These are phyloP conservation scores for Phyllosticta citriasiana DNA, from an alignment of 2,329 filamentous ascomycete species.

Conservation along the genomic window DNA sequence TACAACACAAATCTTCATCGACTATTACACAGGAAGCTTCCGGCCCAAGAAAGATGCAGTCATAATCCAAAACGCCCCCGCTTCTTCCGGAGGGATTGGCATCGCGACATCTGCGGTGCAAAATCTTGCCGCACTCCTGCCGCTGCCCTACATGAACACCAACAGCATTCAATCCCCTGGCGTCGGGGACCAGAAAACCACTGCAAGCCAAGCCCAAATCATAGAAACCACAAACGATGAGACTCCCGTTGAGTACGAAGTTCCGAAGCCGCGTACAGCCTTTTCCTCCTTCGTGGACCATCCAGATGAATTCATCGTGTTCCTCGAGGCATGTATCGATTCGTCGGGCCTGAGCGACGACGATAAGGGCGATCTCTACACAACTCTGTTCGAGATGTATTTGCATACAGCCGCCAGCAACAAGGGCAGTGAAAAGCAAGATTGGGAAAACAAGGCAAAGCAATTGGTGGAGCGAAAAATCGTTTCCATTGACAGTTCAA, in stretches of 20 bases:
- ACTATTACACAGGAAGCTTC: conserved; percentile 87
- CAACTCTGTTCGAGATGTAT: conserved; percentile 97
- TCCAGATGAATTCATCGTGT: conserved; percentile 80
- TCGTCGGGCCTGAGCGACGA: conserved; percentile 60
- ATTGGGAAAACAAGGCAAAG: conserved; percentile 89
- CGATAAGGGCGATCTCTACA: conserved; percentile 80
- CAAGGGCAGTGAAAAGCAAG: conserved; percentile 58
- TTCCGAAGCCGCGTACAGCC: conserved; percentile 75
- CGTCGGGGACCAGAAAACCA: conserved; percentile 41
- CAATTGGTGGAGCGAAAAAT: conserved; percentile 73
- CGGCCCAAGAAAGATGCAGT: conserved; percentile 57
- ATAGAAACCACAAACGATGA: conserved; percentile 44
- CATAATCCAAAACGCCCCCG: conserved; percentile 37
- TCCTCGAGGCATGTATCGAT: conserved; percentile 77
- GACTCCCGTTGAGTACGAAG: conserved; percentile 53
- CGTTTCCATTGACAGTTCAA: conserved; percentile 78
- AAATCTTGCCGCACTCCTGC: conserved; percentile 73
- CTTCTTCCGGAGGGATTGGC: conserved; percentile 32
- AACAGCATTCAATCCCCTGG: conserved; percentile 46
- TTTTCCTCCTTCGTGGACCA: conserved; percentile 97
- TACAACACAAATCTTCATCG: conserved; percentile 80
- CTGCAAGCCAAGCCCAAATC: conserved; percentile 44
- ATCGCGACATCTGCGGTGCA: conserved; percentile 59
- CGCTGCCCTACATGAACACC: conserved; percentile 74
- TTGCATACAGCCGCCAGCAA: conserved; percentile 75